Conservation (phyloP, 495 filamentous ascomycete species). For the Aspergillus kassunensis region DNA sequence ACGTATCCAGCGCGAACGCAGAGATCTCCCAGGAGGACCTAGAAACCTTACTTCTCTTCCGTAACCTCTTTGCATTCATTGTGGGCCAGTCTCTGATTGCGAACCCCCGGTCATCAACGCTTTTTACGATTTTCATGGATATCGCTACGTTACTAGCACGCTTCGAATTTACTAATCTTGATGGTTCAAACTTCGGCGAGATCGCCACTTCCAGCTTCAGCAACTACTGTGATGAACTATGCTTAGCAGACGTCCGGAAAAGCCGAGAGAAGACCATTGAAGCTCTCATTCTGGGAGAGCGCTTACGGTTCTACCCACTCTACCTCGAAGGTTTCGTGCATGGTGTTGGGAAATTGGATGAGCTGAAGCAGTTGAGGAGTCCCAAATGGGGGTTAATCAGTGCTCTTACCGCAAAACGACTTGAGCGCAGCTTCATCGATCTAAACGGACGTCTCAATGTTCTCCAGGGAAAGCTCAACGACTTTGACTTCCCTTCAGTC, state of each 20-base stretch:
- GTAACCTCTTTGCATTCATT: constrained; percentile 91
- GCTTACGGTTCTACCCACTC: constrained; percentile 72
- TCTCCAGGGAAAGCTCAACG: constrained; percentile 63
- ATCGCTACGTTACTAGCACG: constrained; percentile 64
- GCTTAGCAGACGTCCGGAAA: constrained; percentile 71
- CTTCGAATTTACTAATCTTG: constrained; percentile 75
- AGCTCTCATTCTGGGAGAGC: constrained; percentile 80
- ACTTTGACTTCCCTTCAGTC: constrained; percentile 87
- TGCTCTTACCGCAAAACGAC: constrained; percentile 64
- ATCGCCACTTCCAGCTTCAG: constrained; percentile 71
- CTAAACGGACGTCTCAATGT: constrained; percentile 63
- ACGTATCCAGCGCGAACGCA: constrained; percentile 37
- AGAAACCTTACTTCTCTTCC: constrained; percentile 67
- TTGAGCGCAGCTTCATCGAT: constrained; percentile 79
- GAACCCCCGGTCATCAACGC: constrained; percentile 58
- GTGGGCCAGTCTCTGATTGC: constrained; percentile 75
- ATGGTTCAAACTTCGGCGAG: constrained; percentile 80
- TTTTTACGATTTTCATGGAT: constrained; percentile 72
- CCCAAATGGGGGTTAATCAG: constrained; percentile 67
- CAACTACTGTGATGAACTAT: constrained; percentile 69
- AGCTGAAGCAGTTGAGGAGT: constrained; percentile 62
- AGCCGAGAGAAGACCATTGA: constrained; percentile 91
- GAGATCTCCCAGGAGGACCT: constrained; percentile 52
- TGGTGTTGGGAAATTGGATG: constrained; percentile 83
- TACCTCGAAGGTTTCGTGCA: constrained; percentile 92